phyloP scores from a whole-genome alignment of 2,329 filamentous ascomycete species.

The Emydomyces testavorans region DNA sequence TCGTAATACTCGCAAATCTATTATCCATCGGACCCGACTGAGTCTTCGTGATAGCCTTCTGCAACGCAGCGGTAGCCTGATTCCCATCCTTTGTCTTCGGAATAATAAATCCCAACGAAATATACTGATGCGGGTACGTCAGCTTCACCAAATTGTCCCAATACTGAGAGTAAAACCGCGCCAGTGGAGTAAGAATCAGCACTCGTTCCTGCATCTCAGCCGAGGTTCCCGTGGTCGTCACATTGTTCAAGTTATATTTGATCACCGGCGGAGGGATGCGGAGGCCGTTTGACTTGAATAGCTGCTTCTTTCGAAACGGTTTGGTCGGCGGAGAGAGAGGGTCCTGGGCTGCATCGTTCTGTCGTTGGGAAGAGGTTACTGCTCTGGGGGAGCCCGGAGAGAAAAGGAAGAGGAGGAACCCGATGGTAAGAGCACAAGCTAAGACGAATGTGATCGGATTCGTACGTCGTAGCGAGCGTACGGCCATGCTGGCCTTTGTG shows the following conservation, averaged over 20 bases:
- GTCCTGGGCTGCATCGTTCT: conserved; percentile 52
- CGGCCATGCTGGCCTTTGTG: conserved; percentile 38
- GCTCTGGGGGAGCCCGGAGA: conserved; percentile 44
- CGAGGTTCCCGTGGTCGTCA: conserved; percentile 69
- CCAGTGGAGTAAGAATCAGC: conserved; percentile 84
- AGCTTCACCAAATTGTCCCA: conserved; percentile 86
- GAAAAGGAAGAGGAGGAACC: conserved; percentile 55
- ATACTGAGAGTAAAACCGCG: conserved; percentile 85
- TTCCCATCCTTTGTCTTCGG: conserved; percentile 91
- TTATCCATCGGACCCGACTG: conserved; percentile 70
- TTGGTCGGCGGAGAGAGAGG: conserved; percentile 63
- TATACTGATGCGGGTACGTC: conserved; percentile 82
- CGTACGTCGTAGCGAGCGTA: conserved; percentile 63
- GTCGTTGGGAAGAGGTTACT: conserved; percentile 40
- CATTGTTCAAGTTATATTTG: conserved; percentile 89
- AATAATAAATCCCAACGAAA: conserved; percentile 90
- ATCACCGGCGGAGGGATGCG: conserved; percentile 67
- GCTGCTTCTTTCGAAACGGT: conserved; percentile 58
- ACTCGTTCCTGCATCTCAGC: conserved; percentile 71
- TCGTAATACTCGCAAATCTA: conserved; percentile 85
- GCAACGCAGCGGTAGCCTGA: conserved; percentile 66
- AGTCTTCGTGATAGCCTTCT: conserved; percentile 73
- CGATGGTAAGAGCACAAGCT: conserved; percentile 59
- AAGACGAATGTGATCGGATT: conserved; percentile 65
- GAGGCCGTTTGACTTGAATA: conserved; percentile 36